Base-by-base conservation (phyloP, 73 alveolate genomes). In the Paramecium caudatum region DNA sequence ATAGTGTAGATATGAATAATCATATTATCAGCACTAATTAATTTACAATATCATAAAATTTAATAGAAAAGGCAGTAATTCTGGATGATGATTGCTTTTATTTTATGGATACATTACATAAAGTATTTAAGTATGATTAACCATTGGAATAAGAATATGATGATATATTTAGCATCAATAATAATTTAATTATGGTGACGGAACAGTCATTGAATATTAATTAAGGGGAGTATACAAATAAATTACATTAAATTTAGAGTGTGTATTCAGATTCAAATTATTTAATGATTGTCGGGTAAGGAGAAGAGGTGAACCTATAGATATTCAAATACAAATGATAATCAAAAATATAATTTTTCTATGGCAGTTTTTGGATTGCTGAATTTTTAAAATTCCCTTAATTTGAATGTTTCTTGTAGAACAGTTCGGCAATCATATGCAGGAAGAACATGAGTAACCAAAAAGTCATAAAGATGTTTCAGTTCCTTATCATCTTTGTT, bases 401-500 rank as follows among this genome's bases (percentile, higher is more conserved):
- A 68, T 23, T 33, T 68, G 12, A 68, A 68, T 4, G 84, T 68
- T 37, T 68, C 84, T 34, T 32, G 6, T 10, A 68, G n/a, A 25
- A 68, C 61, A 12, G 30, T 68, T 36, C 84, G 25, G 37, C 84
- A 68, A 68, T 68, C 84, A 34, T 68, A 34, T 10, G 84, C 84
- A 34, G 84, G 84, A 1, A 68, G 36, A 15, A 68, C 84, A 33
- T 68, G 48, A 34, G 84, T 25, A 12, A 68, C 15, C 9, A 68
- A 34, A 23, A 68, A 68, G 21, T 68, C 84, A 68, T 68, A 68
- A 6, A 68, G 34, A 32, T 25, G 34, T 43, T 68, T 68, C 34
- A 68, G 34, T 33, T 68, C 93, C 93, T 62, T 93, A 90, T 96
- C 99, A 45, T 90, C 96, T 86, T 93, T 96, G 21, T 94, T 94